Evolutionary conservation across 306 rosid genomes (phyloP).

Genomic region (Oxytropis ochrocephala): DNA sequence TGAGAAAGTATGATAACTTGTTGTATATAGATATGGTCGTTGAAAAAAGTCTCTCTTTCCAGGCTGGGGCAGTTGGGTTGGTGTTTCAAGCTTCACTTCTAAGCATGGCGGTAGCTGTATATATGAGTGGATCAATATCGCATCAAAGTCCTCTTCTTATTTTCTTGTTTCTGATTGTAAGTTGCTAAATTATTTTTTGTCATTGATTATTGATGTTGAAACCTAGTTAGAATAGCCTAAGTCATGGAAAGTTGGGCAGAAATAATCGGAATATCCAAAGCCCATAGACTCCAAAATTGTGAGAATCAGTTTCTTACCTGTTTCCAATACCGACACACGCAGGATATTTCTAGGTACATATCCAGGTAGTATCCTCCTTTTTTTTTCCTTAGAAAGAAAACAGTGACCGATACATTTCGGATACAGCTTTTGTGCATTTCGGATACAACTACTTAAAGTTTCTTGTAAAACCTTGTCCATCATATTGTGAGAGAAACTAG

Average conservation of each 20-base stretch:
- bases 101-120: slow-evolving; percentile 79
- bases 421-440: neutral
- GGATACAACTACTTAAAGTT: neutral
- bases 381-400: neutral
- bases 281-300: neutral
- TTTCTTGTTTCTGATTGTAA: slow-evolving; percentile 82
- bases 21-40: neutral
- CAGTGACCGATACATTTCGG: neutral
- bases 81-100: slow-evolving; percentile 89
- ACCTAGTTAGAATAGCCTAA: neutral
- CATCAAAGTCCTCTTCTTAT: slow-evolving; percentile 70
- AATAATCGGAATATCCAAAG: neutral
- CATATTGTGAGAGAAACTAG: neutral
- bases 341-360: neutral
- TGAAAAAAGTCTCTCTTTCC: slow-evolving; percentile 20
- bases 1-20: neutral
- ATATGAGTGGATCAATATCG: slow-evolving; percentile 64
- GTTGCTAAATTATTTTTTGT: slow-evolving; percentile 24
- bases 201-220: slow-evolving; percentile 5
- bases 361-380: neutral
- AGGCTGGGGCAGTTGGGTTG: slow-evolving; percentile 96
- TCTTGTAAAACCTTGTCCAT: neutral
- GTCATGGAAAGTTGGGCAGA: neutral
- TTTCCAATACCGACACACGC: neutral
- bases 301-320: neutral